phyloP scores from a whole-genome alignment of 345 rosid species.

The Eucalyptus globulus region DNA sequence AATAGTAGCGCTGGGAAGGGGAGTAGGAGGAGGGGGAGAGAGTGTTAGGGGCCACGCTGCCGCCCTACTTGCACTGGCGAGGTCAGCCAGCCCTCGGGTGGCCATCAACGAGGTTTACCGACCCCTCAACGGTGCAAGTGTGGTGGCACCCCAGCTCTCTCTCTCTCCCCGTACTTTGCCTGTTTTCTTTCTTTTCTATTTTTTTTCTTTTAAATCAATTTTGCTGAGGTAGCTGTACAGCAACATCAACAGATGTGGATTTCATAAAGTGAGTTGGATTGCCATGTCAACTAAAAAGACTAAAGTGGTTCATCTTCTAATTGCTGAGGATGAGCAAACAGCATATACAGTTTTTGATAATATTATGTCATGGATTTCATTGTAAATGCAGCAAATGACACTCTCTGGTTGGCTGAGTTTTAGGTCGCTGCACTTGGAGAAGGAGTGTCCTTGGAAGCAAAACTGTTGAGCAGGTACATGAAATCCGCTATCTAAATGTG shows the following conservation, averaged over 20 bases:
- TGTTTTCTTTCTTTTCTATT: background rate
- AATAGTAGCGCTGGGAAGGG: background rate
- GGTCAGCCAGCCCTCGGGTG: background rate
- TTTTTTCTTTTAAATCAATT: background rate
- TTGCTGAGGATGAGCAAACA: background rate
- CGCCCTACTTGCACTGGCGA: background rate
- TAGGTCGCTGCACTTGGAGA: constrained; percentile 95
- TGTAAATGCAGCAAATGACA: background rate
- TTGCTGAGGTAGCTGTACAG: background rate
- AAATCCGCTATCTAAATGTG: background rate
- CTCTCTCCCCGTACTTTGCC: background rate
- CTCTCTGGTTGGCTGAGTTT: background rate
- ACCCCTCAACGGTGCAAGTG: background rate
- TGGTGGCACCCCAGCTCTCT: background rate
- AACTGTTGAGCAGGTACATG: constrained; percentile 71
- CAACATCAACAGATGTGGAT: background rate
- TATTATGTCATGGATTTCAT: background rate
- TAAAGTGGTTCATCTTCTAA: background rate
- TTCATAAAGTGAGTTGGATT: background rate
- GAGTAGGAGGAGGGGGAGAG: background rate
- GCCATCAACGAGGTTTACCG: background rate
- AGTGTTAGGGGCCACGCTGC: background rate
- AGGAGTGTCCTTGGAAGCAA: constrained; percentile 95
- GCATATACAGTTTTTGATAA: background rate
- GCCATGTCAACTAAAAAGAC: background rate